Conservation (phyloP, 169 alveolate genomes). For the Plasmodium coatneyi region DNA sequence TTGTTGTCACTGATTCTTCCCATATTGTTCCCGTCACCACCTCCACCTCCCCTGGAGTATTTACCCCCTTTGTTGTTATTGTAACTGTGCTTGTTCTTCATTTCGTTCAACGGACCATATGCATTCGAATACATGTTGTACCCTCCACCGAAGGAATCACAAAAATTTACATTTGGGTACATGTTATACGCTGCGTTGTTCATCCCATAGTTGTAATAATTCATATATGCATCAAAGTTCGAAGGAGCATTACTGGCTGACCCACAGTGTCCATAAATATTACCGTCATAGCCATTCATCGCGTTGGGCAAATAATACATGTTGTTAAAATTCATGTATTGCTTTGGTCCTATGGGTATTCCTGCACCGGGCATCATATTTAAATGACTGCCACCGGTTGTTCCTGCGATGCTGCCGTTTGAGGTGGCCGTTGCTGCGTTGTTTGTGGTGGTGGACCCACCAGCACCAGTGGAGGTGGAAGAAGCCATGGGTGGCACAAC, state of each 20-base stretch:
- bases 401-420: background rate
- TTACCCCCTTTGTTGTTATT: slow-evolving; percentile 14
- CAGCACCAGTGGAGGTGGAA: background rate
- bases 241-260: background rate
- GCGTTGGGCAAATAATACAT: slow-evolving; percentile 48
- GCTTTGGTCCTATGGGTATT: slow-evolving; percentile 13
- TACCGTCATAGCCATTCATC: slow-evolving; percentile 48
- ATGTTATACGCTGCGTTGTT: slow-evolving; percentile 9
- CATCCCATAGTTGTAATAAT: slow-evolving; percentile 28
- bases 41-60: background rate
- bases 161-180: slow-evolving; percentile 8
- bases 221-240: slow-evolving; percentile 20
- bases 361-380: background rate
- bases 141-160: slow-evolving; percentile 22
- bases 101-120: slow-evolving; percentile 14
- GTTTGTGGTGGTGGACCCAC: background rate
- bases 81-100: slow-evolving; percentile 23
- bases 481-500: background rate
- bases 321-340: slow-evolving; percentile 32
- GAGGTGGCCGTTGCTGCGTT: background rate
- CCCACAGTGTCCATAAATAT: slow-evolving; percentile 10
- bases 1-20: background rate
- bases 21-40: slow-evolving; percentile 7
- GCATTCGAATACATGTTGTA: slow-evolving; percentile 41
- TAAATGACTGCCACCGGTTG: background rate